Conservation (phyloP, 768 basidiomycete genomes). For the Suillus paluster region DNA sequence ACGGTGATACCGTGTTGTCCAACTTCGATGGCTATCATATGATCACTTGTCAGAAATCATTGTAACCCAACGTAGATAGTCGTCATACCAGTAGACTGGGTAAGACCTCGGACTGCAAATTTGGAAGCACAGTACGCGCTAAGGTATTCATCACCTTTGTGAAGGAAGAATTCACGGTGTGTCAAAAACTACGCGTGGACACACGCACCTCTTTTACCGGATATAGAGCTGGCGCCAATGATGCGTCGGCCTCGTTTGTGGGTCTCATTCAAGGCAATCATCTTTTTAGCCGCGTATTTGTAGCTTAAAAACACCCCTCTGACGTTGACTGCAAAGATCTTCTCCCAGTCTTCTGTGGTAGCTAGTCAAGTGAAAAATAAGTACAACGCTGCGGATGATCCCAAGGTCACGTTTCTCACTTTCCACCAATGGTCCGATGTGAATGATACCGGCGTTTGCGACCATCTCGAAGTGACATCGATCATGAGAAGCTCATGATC, state of each 20-base stretch:
- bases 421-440: constrained; percentile 1
- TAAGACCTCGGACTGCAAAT: constrained; percentile 29
- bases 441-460: constrained; percentile 27
- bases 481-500: not conserved
- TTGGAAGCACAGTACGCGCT: constrained; percentile 34
- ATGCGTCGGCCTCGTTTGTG: too few species aligned
- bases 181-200: not conserved
- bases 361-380: constrained; percentile 19
- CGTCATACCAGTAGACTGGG: constrained; percentile 3
- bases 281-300: too few species aligned
- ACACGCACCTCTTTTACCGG: constrained; percentile 20
- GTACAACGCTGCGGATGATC: not conserved
- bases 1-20: constrained; percentile 22
- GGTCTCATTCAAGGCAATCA: too few species aligned
- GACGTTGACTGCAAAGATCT: constrained; percentile 33
- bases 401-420: constrained; percentile 17
- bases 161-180: not conserved
- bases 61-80: not conserved
- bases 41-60: not conserved
- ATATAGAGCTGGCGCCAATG: constrained; percentile 24
- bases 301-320: too few species aligned
- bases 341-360: constrained; percentile 34
- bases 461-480: constrained; percentile 20
- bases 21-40: constrained; percentile 17
- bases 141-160: not conserved